Evolutionary conservation across 441 rosid genomes (phyloP).

Genomic region (Brassica balearica): DNA sequence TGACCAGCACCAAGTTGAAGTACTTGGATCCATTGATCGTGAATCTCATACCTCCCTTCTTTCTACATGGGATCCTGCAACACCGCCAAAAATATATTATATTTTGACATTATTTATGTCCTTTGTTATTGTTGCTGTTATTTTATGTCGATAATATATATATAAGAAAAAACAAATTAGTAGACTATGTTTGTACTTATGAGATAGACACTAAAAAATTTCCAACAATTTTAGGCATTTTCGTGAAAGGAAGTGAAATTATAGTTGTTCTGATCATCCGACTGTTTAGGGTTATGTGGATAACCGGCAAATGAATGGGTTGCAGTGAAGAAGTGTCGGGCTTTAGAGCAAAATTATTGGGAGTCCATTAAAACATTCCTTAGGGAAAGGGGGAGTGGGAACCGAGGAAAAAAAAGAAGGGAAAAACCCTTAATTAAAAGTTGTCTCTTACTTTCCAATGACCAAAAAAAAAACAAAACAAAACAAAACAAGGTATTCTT

Average conservation of each 20-base stretch:
- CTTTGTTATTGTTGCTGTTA: background rate
- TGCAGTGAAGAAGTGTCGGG: slow-evolving; percentile 34
- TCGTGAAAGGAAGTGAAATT: background rate
- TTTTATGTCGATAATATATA: background rate
- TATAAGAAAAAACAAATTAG: background rate
- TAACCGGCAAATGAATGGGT: slow-evolving; percentile 37
- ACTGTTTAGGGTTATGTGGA: slow-evolving; percentile 7
- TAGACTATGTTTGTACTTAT: background rate
- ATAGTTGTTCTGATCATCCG: background rate
- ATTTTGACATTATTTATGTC: background rate
- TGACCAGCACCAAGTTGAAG: slow-evolving; percentile 66
- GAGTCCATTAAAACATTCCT: too few relatives aligned
- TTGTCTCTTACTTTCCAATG: too few relatives aligned
- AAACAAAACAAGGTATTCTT: too few relatives aligned
- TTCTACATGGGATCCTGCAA: slow-evolving; percentile 67
- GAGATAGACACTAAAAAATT: background rate
- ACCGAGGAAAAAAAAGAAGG: too few relatives aligned
- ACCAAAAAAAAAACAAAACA: too few relatives aligned
- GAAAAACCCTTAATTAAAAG: too few relatives aligned
- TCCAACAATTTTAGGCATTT: background rate
- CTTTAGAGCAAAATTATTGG: too few relatives aligned
- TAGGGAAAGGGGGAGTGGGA: too few relatives aligned
- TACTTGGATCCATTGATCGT: slow-evolving; percentile 69
- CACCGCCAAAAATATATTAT: slow-evolving; percentile 1
- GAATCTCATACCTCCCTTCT: slow-evolving; percentile 70